Evolutionary conservation across 805 yeast species (phyloP).

Genomic region (Barnettozyma californica): DNA sequence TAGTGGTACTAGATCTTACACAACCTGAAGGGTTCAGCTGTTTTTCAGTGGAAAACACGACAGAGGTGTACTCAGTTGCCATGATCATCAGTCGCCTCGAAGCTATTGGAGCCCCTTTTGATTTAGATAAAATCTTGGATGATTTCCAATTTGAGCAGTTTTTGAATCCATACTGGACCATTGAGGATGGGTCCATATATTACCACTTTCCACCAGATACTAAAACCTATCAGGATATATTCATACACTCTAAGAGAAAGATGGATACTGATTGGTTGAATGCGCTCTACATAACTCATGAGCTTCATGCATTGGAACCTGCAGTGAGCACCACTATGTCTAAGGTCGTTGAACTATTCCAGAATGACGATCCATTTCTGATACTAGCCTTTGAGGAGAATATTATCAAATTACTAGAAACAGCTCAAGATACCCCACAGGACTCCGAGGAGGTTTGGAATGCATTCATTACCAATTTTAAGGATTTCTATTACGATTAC

Average conservation of each 20-base stretch:
- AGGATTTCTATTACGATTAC: slow-evolving; percentile 1
- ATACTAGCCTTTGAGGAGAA: slow-evolving; percentile 1
- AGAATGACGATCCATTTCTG: neutral
- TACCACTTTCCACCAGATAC: slow-evolving; percentile 6
- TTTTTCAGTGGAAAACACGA: slow-evolving; percentile 2
- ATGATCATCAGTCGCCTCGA: slow-evolving; percentile 1
- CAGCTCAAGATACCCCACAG: neutral
- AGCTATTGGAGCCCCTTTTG: neutral
- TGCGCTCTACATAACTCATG: neutral
- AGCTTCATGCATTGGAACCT: neutral
- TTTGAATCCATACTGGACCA: slow-evolving; percentile 1
- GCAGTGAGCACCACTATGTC: neutral
- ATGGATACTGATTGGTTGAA: slow-evolving; percentile 5
- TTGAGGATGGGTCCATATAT: slow-evolving; percentile 9
- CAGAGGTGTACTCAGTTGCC: neutral
- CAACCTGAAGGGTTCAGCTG: slow-evolving; percentile 1
- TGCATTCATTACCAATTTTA: neutral
- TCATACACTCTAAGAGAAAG: slow-evolving; percentile 1
- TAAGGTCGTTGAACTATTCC: neutral
- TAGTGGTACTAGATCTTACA: slow-evolving; percentile 1
- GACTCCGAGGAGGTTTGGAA: neutral
- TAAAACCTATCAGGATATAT: slow-evolving; percentile 2
- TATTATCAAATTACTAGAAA: neutral
- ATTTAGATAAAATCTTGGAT: slow-evolving; percentile 1
- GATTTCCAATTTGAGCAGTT: slow-evolving; percentile 2